Base-by-base conservation (phyloP, 805 yeast species). In the Tetrapisispora taiwanensis region DNA sequence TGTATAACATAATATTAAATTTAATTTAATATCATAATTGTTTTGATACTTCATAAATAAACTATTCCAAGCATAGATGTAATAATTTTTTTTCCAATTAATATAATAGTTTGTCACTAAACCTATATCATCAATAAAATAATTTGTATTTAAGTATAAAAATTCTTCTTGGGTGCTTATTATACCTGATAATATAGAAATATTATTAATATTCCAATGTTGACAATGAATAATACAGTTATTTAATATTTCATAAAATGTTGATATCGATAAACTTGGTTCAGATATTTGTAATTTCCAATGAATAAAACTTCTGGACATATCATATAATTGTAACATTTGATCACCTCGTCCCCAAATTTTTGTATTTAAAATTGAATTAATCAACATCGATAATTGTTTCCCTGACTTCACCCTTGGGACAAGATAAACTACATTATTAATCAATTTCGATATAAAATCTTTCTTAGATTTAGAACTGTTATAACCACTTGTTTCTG, bases 251-350 rank as follows among this genome's bases (percentile, higher is more conserved):
- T 31, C n/a, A 43, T 46, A 58, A 39, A 62, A 62, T 7, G 49
- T 46, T 10, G 48, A 31, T 14, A 58, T 18, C 7, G 52, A 28
- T 8, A 62, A 32, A 1, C 41, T 40, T 1, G 66, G 66, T 39
- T 60, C 66, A 14, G 65, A 60, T 3, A 62, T 58, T 30, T 56
- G 52, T 18, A 60, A 42, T 41, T 62, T 62, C 60, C 63, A 59
- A 4, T 48, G 44, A 9, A 55, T 49, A 10, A 60, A 51, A 7
- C 54, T 51, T 32, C 52, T 53, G 1, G 50, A 40, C 39, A 51
- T 43, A 17, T 55, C 54, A 20, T 48, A 49, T 7, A 57, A 30
- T 28, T 44, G 41, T 8, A 48, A 40, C 1, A 50, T 39, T 26
- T 52, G 53, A 7, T 28, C 19, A 4, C 42, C 20, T 1, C 26